Base-by-base conservation (phyloP, 2,329 filamentous ascomycete species). In the Colletotrichum truncatum region DNA sequence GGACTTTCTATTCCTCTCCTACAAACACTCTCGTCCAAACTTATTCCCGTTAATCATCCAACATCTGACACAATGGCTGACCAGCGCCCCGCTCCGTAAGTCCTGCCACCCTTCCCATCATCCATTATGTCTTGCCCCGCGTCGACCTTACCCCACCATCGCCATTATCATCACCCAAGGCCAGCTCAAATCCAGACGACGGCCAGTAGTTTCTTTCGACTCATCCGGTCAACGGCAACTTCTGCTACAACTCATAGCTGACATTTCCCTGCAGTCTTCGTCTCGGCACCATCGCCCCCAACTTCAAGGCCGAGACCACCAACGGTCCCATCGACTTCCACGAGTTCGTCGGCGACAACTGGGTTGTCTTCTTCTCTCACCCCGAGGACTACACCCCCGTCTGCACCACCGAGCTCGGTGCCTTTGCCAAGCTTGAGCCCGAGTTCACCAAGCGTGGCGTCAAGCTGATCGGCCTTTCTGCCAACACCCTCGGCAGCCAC, bases 351-450 rank as follows among this genome's bases (percentile, higher is more conserved):
- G 90, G 89, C 74, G 85, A 91, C 83, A 90, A 86, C 74, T 95
- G 93, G 93, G 89, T 91, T 64, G 87, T 96, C 70, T 84, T 96
- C 72, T 95, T 96, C 85, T 93, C 91, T 30, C 93, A 95, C 82
- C 93, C 93, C 3, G 91, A 91, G 79, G 94, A 97, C 81, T 97
- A 93, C 85, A 97, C 94, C 2, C 94, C 94, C 58, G 94, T 97
- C 66, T 98, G 94, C 87, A 98, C 94, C 69, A 98, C 94, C 58
- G 94, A 98, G 84, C 91, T 98, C 68, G 94, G 94, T 68, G 94
- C 94, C 66, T 97, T 98, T 74, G 92, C 94, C 72, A 96, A 94
- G 82, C 86, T 97, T 69, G 90, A 93, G 83, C 88, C 89, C 73
- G 93, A 97, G 80, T 97, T 98, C 81, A 87, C 89, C 74, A 93